Evolutionary conservation across 1,139 yeast genomes (phyloP).

Genomic region (Trichomonascaceae sp.): DNA sequence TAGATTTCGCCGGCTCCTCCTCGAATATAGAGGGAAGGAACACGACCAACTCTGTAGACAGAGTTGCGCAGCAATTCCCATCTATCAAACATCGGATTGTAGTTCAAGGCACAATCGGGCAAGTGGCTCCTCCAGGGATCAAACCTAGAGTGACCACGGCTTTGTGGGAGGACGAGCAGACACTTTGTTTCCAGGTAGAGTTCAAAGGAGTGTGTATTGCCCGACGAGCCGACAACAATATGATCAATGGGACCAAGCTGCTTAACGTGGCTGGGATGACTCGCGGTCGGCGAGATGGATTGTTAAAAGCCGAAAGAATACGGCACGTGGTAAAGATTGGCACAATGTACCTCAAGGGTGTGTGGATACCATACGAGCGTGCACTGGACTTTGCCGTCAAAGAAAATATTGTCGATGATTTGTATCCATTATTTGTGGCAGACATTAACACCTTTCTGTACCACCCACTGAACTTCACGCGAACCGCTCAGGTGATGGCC

Average conservation of each 20-base stretch:
- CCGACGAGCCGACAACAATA: conserved; percentile 77
- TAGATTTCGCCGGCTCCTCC: too few species aligned
- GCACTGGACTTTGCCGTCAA: conserved; percentile 80
- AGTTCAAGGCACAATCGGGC: conserved; percentile 24
- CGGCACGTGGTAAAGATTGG: conserved; percentile 91
- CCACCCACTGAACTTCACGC: conserved; percentile 22
- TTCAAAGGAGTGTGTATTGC: conserved; percentile 83
- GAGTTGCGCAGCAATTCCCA: conserved; percentile 21
- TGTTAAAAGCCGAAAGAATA: conserved; percentile 64
- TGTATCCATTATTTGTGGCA: conserved; percentile 77
- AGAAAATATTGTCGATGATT: conserved; percentile 68
- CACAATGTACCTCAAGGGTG: conserved; percentile 91
- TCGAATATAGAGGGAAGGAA: too few species aligned
- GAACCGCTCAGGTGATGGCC: conserved; percentile 26
- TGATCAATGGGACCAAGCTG: conserved; percentile 89
- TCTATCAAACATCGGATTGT: conserved; percentile 19
- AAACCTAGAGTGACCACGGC: conserved; percentile 83
- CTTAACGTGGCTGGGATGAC: conserved; percentile 88
- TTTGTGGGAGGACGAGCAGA: conserved; percentile 93
- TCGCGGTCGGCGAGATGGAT: conserved; percentile 87
- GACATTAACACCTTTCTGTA: conserved; percentile 43
- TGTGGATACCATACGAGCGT: conserved; percentile 92
- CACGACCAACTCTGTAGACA: too few species aligned
- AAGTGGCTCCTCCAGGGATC: conserved; percentile 37
- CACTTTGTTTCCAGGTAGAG: conserved; percentile 87